Base-by-base conservation (phyloP, 2,329 filamentous ascomycete species). In the Colletotrichum chlorophyti region DNA sequence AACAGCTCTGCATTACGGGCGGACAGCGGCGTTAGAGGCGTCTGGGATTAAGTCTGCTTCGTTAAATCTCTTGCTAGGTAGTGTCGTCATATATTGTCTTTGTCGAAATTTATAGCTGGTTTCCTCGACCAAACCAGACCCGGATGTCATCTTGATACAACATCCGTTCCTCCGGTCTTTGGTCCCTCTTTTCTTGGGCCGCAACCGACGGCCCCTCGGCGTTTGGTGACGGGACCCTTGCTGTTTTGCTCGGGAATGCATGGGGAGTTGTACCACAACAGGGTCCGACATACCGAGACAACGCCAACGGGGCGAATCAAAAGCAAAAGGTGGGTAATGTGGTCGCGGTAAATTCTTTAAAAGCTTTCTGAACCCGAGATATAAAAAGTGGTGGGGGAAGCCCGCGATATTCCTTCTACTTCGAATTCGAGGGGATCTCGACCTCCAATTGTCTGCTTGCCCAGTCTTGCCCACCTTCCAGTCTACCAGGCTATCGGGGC, bases 211-310 rank as follows among this genome's bases (percentile, higher is more conserved):
- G 42, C 50, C 43, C 43, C 43, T 59, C 55, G 55, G 55, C 37
- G 19, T 59, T 49, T 45, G 57, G 57, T 26, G 38, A 41, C 57
- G 43, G 41, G 26, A 47, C 41, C 48, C 37, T 29, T 35, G 38
- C 24, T 21, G 19, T 31, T 15, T 29, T 24, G 15, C 32, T 47
- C 34, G 51, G 34, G 51, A 19, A 12, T 14, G 24, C 32, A 46
- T 50, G 51, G 45, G 45, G 51, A 57, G 51, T 60, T 52, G 57
- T 60, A 60, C 57, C 51, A 60, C 51, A 17, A 21, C 40, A 40
- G 31, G 32, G 47, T 23, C 32, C 40, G 26, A 32, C 32, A 48
- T 54, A 24, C 53, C 24, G 53, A 38, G 17, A 40, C 21, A 32
- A 42, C 42, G 51, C 34, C 12, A 17, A 21, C 12, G 24, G 10